These are phyloP conservation scores for Ophiostoma montium DNA, from an alignment of 2,329 filamentous ascomycete genomes.

Conservation along the genomic window DNA sequence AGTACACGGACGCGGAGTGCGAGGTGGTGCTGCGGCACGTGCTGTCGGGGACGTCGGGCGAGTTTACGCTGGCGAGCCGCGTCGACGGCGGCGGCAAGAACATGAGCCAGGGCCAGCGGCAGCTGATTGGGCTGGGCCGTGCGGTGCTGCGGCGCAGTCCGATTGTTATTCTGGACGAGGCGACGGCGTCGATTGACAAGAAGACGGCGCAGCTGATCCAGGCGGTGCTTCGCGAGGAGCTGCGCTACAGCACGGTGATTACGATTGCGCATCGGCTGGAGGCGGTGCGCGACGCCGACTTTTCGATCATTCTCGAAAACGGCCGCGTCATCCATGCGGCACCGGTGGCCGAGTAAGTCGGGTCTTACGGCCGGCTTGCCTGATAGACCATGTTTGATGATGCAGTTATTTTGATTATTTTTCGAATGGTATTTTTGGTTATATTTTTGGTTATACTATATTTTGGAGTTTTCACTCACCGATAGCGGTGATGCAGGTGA, in stretches of 20 bases:
- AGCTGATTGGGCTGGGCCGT: conserved; percentile 45
- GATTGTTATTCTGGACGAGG: conserved; percentile 49
- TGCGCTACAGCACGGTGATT: conserved; percentile 43
- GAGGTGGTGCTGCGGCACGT: conserved; percentile 42
- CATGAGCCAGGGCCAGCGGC: conserved; percentile 47
- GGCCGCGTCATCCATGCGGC: conserved; percentile 29
- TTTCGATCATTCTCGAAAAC: conserved; percentile 37
- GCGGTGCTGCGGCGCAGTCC: conserved; percentile 46
- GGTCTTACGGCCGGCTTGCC: too few species aligned
- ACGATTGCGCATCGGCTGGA: conserved; percentile 53
- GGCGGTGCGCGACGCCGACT: conserved; percentile 45
- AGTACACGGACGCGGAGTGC: conserved; percentile 39
- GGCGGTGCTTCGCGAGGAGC: conserved; percentile 39
- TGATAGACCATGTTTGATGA: too few species aligned
- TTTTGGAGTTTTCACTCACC: too few species aligned
- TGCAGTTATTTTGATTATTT: too few species aligned
- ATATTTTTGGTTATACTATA: background rate
- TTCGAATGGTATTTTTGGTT: too few species aligned
- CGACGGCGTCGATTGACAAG: conserved; percentile 48
- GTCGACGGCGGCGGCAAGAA: conserved; percentile 48
- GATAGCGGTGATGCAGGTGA: too few species aligned
- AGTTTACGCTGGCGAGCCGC: conserved; percentile 30
- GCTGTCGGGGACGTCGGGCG: conserved; percentile 26
- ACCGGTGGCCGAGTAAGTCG: background rate
- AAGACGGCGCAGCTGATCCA: conserved; percentile 45